phyloP scores from a whole-genome alignment of 192 early-diverging fungal genomes.

The Rhizoclosmatium sp. region DNA sequence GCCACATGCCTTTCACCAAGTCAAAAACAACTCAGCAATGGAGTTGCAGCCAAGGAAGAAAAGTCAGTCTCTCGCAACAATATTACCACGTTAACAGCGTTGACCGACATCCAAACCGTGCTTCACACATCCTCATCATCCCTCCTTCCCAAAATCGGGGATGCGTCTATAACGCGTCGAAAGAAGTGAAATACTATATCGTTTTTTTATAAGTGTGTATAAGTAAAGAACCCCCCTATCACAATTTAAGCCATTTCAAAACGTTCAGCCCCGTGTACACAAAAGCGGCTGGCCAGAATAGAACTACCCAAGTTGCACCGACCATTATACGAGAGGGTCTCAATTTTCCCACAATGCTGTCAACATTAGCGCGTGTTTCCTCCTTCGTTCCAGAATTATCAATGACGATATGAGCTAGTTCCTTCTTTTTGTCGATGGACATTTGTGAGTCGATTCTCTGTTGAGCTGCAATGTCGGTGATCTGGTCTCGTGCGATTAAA shows the following conservation, averaged over 20 bases:
- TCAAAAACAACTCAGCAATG: too few relatives aligned
- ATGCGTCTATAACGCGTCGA: too few relatives aligned
- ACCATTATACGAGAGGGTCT: slow-evolving; percentile 29
- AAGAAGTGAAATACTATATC: too few relatives aligned
- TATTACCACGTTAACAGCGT: too few relatives aligned
- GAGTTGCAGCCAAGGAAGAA: too few relatives aligned
- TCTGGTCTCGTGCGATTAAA: slow-evolving; percentile 74
- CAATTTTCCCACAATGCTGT: slow-evolving; percentile 35
- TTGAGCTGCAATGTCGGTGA: slow-evolving; percentile 70
- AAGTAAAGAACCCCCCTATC: background rate
- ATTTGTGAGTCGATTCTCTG: slow-evolving; percentile 84
- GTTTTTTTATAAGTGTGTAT: background rate
- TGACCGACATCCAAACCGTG: too few relatives aligned
- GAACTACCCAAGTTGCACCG: slow-evolving; percentile 25
- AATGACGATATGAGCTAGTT: slow-evolving; percentile 81
- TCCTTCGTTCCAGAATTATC: slow-evolving; percentile 78
- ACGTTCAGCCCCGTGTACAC: slow-evolving; percentile 23
- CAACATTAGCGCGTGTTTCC: slow-evolving; percentile 60
- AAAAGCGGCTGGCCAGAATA: slow-evolving; percentile 44
- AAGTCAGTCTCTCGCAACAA: too few relatives aligned
- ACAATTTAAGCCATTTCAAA: slow-evolving; percentile 25
- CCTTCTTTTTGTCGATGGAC: slow-evolving; percentile 78
- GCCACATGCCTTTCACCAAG: too few relatives aligned
- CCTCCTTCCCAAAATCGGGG: too few relatives aligned
- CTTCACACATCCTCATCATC: too few relatives aligned